phyloP scores from a whole-genome alignment of 495 filamentous ascomycete genomes.

The Cudoniella acicularis region DNA sequence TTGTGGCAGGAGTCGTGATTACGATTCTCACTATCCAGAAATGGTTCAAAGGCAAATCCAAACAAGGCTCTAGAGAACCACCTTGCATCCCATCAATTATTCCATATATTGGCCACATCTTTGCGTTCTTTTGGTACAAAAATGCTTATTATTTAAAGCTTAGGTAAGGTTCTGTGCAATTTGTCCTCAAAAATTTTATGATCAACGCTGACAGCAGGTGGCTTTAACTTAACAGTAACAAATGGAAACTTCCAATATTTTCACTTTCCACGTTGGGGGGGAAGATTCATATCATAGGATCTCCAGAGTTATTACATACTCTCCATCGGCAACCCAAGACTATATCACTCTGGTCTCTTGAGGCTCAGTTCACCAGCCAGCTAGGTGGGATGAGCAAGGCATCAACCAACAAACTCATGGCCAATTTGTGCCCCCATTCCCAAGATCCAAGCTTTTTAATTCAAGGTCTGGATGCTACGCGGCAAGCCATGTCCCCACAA shows the following conservation, averaged over 20 bases:
- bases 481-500: too few species aligned
- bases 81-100: background rate
- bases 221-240: too few species aligned
- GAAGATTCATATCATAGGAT: conserved; percentile 24
- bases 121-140: background rate
- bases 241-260: too few species aligned
- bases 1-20: too few species aligned
- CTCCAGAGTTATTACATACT: conserved; percentile 12
- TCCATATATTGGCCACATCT: background rate
- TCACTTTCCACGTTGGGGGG: conserved; percentile 9
- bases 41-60: too few species aligned
- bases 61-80: background rate
- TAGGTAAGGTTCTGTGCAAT: background rate
- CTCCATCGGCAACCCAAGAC: conserved; percentile 23
- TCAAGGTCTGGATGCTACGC: too few species aligned
- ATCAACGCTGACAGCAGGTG: too few species aligned
- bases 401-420: background rate
- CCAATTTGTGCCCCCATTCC: background rate
- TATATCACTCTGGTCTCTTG: background rate
- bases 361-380: background rate
- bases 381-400: background rate
- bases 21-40: too few species aligned
- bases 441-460: too few species aligned
- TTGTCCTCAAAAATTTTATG: too few species aligned
- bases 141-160: background rate